Base-by-base conservation (phyloP, 163 green algal genomes). In the Chlorella variabilis region DNA sequence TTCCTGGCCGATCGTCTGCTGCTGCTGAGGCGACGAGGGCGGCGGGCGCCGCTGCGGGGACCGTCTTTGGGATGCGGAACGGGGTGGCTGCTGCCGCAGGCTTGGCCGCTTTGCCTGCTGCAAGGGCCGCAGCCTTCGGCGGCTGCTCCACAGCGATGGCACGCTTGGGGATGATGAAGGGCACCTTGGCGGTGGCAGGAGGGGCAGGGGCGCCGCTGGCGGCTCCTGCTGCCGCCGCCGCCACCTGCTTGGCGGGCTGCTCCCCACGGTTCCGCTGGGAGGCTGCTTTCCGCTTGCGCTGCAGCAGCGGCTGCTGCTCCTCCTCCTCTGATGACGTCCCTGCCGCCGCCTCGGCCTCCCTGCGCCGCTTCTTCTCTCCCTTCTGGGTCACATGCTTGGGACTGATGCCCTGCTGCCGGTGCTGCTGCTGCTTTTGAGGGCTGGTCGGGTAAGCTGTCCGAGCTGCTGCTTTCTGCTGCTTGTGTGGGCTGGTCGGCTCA, bases 121-220 rank as follows among this genome's bases (percentile, higher is more conserved):
- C 54, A 11, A 54, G 11, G 11, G 45, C 45, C 11, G 45, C 45
- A 23, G 11, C 15, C 45, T 54, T 11, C 45, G 11, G 45, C 45
- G 11, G 45, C 45, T n/a, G 54, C 29, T 67, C 59, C 7, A 17
- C n/a, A 39, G 6, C 59, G 38, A 20, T 3, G n/a, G n/a, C 18
- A 7, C 59, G 59, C 59, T 67, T 67, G 59, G 59, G 59, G 18
- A 67, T 67, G n/a, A 20, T 38, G 59, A 67, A 67, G 8, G 54
- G 9, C 8, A 27, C 20, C 59, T 67, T 67, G 59, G 59, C 8
- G 59, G n/a, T 20, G 18, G 7, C 59, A 20, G 59, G 20, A 38
- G 27, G 59, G n/a, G 59, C 59, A 67, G 7, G 20, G 9, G 59
- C 29, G 9, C 8, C 18, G n/a, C 59, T 38, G 59, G 6, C 59